Conservation (phyloP, 495 filamentous ascomycete genomes). For the Penicillium coprophilum region DNA sequence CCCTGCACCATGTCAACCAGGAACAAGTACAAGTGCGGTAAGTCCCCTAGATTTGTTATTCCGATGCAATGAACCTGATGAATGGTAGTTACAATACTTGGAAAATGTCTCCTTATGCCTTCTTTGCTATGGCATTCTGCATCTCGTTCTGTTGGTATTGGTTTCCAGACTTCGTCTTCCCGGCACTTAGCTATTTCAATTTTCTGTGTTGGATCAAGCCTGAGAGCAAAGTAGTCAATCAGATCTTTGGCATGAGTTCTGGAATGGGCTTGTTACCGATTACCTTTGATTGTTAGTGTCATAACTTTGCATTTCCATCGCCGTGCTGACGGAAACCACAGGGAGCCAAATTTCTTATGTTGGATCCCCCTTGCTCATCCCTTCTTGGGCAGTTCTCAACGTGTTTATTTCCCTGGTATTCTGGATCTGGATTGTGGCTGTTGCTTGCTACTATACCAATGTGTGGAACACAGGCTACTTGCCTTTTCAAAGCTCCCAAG, state of each 20-base stretch:
- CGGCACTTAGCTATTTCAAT: constrained; percentile 80
- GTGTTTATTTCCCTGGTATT: constrained; percentile 71
- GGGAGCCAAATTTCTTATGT: constrained; percentile 84
- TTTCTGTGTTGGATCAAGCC: constrained; percentile 83
- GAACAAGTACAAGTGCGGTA: constrained; percentile 16
- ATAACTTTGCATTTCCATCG: constrained; percentile 40
- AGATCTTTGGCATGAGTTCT: constrained; percentile 75
- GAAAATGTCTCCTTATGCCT: constrained; percentile 74
- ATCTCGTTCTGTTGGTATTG: constrained; percentile 70
- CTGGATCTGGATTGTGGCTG: constrained; percentile 78
- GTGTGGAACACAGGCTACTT: constrained; percentile 48
- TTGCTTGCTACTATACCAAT: constrained; percentile 49
- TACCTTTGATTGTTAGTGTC: constrained; percentile 64
- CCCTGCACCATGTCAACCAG: constrained; percentile 58
- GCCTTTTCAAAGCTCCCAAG: constrained; percentile 28
- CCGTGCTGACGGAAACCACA: constrained; percentile 43
- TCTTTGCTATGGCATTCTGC: constrained; percentile 68
- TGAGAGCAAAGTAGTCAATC: constrained; percentile 71
- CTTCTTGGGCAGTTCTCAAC: constrained; percentile 83
- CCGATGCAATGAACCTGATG: constrained; percentile 21
- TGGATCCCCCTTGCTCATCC: constrained; percentile 73
- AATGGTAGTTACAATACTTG: constrained; percentile 64
- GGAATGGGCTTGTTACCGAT: constrained; percentile 78
- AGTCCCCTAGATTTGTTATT: constrained; percentile 16
- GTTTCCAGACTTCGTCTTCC: constrained; percentile 74